Evolutionary conservation across 345 rosid species (phyloP).

Genomic region (Cochlearia excelsa): DNA sequence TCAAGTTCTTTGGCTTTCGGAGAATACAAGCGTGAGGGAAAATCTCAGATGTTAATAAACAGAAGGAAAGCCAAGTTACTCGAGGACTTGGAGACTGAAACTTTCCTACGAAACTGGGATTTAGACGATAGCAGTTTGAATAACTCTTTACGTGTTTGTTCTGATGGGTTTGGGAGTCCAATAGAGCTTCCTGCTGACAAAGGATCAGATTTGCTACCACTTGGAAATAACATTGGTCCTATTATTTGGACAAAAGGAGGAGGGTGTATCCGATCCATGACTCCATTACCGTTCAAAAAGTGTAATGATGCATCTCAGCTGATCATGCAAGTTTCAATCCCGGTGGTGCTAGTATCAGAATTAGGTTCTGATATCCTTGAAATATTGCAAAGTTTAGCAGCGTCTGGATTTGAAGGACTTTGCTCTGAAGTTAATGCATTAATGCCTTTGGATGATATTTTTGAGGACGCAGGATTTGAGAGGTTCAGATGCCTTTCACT

Average conservation of each 20-base stretch:
- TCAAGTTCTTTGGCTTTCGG: conserved; percentile 35
- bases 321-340: conserved; percentile 59
- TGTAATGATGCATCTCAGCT: conserved; percentile 48
- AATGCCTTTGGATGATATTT: conserved; percentile 69
- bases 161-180: conserved; percentile 90
- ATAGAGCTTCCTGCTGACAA: conserved; percentile 47
- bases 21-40: conserved; percentile 38
- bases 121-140: conserved; percentile 52
- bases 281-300: conserved; percentile 45
- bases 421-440: conserved; percentile 39
- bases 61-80: conserved; percentile 54
- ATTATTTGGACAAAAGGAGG: conserved; percentile 45
- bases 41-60: conserved; percentile 35
- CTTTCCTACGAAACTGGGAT: conserved; percentile 57
- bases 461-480: conserved; percentile 30
- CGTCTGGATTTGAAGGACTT: conserved; percentile 47
- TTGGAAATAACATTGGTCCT: conserved; percentile 53
- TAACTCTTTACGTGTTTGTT: conserved; percentile 37
- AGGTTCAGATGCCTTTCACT: conserved; percentile 39
- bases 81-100: conserved; percentile 73
- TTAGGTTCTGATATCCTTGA: conserved; percentile 58
- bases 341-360: conserved; percentile 52
- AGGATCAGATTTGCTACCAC: conserved; percentile 39
- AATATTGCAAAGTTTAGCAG: conserved; percentile 44
- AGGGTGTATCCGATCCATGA: conserved; percentile 57